A percentile compares a stretch with the other conserved stretches of the same genome.
Evolutionary conservation across 1,284 basidiomycete genomes (phyloP).

Genomic region (Naganishia sp.): DNA sequence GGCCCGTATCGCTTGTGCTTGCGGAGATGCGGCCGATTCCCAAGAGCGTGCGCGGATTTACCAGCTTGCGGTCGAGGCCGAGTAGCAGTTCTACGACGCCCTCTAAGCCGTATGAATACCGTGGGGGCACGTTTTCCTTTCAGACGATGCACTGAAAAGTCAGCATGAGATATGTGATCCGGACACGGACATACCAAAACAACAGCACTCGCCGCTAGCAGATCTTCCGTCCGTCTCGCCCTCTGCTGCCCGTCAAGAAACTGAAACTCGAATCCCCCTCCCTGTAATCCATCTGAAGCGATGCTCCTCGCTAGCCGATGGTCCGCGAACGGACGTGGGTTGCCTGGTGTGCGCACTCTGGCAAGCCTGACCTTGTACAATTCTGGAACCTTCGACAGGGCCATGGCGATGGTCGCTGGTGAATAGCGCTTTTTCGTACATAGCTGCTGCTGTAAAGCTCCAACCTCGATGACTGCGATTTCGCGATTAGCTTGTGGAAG

Average conservation of each 20-base stretch:
- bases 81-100: conserved; percentile 7
- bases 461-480: neutral
- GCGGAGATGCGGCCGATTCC: conserved; percentile 14
- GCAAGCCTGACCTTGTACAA: conserved; percentile 13
- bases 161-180: neutral
- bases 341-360: neutral
- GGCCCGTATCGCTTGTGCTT: neutral
- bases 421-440: neutral
- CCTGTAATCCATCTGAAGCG: neutral
- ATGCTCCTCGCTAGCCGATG: too few species aligned
- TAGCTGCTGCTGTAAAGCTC: neutral
- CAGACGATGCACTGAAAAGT: neutral
- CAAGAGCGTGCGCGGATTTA: neutral
- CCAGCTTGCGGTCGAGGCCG: neutral
- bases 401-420: conserved; percentile 18
- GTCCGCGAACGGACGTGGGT: neutral
- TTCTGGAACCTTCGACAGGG: neutral
- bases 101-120: conserved; percentile 10
- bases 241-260: conserved; percentile 17
- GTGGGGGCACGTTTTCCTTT: conserved; percentile 13
- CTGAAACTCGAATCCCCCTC: conserved; percentile 16
- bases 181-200: conserved; percentile 4
- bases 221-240: conserved; percentile 3
- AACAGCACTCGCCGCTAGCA: conserved; percentile 4
- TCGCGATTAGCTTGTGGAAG: neutral